Evolutionary conservation across 2,329 filamentous ascomycete species (phyloP).

Genomic region (Paecilomyces sp.): DNA sequence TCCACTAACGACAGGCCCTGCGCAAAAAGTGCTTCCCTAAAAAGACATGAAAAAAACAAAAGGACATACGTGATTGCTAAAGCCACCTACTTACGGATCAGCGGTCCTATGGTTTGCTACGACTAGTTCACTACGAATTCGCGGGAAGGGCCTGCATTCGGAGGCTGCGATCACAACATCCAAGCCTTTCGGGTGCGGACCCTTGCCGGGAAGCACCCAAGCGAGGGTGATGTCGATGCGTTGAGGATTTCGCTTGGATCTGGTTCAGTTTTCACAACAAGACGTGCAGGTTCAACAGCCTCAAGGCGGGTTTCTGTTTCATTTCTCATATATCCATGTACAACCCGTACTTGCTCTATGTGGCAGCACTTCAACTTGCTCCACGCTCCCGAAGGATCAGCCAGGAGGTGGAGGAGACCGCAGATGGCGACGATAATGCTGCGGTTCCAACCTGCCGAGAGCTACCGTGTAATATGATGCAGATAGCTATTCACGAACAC

Average conservation of each 20-base stretch:
- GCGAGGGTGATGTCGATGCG: constrained; percentile 34
- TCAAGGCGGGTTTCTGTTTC: constrained; percentile 54
- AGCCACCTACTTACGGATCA: background rate
- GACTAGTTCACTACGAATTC: constrained; percentile 5
- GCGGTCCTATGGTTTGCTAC: background rate
- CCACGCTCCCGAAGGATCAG: constrained; percentile 24
- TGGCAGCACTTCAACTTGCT: constrained; percentile 60
- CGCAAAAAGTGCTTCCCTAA: background rate
- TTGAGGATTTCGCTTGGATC: constrained; percentile 58
- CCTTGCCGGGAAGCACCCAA: constrained; percentile 4
- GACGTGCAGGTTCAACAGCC: constrained; percentile 67
- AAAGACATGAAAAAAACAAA: background rate
- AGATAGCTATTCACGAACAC: background rate
- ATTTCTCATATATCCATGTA: constrained; percentile 34
- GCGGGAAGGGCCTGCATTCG: constrained; percentile 23
- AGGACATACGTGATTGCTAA: background rate
- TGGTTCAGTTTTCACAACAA: constrained; percentile 81
- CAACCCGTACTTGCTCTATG: constrained; percentile 1
- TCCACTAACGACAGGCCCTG: constrained; percentile 8
- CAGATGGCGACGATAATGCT: background rate
- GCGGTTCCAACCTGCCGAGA: background rate
- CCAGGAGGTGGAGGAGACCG: background rate
- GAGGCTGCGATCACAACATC: constrained; percentile 67
- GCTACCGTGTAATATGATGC: background rate
- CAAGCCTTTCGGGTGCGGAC: constrained; percentile 42